phyloP scores from a whole-genome alignment of 805 yeast species.

The Candida maltosa region DNA sequence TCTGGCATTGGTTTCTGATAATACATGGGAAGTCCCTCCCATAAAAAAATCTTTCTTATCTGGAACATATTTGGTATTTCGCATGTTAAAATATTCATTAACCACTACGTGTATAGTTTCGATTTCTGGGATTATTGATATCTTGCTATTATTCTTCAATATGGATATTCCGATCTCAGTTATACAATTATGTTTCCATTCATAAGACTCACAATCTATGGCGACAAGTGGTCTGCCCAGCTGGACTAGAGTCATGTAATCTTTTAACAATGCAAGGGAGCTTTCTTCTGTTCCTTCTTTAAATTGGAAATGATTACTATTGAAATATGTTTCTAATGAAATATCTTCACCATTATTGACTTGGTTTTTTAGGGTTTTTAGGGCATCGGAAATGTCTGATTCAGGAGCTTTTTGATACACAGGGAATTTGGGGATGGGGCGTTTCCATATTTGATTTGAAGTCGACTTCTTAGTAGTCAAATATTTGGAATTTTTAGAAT shows the following conservation, averaged over 20 bases:
- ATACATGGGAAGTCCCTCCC: conserved; percentile 46
- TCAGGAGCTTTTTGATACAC: too few relatives aligned
- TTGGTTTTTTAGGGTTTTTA: not conserved
- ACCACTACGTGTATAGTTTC: conserved; percentile 43
- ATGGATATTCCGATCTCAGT: conserved; percentile 61
- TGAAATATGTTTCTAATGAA: conserved; percentile 15
- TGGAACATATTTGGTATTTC: conserved; percentile 48
- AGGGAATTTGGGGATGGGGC: too few relatives aligned
- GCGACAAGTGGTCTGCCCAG: conserved; percentile 36
- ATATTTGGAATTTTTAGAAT: too few relatives aligned
- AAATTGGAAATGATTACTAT: conserved; percentile 15
- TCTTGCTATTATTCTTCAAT: conserved; percentile 51
- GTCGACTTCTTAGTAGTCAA: too few relatives aligned
- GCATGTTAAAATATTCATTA: conserved; percentile 34
- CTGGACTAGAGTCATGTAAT: conserved; percentile 17
- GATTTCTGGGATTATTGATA: conserved; percentile 38
- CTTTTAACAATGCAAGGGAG: conserved; percentile 9
- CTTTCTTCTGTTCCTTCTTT: conserved; percentile 10
- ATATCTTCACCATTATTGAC: not conserved
- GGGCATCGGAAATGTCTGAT: too few relatives aligned
- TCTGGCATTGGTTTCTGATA: conserved; percentile 34
- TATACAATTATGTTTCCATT: conserved; percentile 36
- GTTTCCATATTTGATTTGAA: too few relatives aligned
- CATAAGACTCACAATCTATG: conserved; percentile 60
- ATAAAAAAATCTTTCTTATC: conserved; percentile 51